A percentile compares a stretch with the other conserved stretches of the same genome.
Conservation (phyloP, 345 rosid genomes). For the Camelina sativa region DNA sequence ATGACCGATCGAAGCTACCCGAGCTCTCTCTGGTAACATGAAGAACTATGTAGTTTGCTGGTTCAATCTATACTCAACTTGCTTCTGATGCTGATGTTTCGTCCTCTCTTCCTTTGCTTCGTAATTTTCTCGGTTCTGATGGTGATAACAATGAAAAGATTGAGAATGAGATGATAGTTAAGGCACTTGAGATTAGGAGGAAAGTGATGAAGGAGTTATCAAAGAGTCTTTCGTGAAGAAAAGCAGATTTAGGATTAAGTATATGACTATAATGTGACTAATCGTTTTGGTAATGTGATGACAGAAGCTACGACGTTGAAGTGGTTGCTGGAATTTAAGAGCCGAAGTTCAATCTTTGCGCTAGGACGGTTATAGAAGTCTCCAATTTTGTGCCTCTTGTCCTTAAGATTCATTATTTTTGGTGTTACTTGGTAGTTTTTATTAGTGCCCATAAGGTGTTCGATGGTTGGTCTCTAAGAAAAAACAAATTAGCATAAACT, state of each 20-base stretch:
- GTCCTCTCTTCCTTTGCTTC: constrained; percentile 53
- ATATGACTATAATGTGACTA: constrained; percentile 65
- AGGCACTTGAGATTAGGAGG: constrained; percentile 73
- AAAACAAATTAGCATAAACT: no score
- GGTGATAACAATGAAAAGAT: constrained; percentile 43
- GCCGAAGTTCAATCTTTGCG: constrained; percentile 61
- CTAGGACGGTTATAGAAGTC: constrained; percentile 15
- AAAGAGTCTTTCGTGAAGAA: constrained; percentile 68
- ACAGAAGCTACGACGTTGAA: constrained; percentile 80
- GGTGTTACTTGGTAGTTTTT: no score
- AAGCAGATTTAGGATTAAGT: constrained; percentile 87
- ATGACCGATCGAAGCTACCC: no score
- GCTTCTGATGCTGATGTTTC: constrained; percentile 30
- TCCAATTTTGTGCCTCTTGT: no score
- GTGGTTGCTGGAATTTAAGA: constrained; percentile 50
- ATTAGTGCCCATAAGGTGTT: no score
- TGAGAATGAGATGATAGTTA: constrained; percentile 68
- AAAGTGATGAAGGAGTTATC: constrained; percentile 71
- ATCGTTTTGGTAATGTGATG: constrained; percentile 70
- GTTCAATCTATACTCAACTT: constrained; percentile 53
- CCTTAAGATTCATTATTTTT: no score
- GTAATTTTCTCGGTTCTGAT: constrained; percentile 40
- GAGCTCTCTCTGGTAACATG: constrained; percentile 61
- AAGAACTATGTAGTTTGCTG: constrained; percentile 71
- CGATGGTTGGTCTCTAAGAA: no score